Evolutionary conservation across 2,329 filamentous ascomycete species (phyloP).

Genomic region (Cytospora paraplurivora): DNA sequence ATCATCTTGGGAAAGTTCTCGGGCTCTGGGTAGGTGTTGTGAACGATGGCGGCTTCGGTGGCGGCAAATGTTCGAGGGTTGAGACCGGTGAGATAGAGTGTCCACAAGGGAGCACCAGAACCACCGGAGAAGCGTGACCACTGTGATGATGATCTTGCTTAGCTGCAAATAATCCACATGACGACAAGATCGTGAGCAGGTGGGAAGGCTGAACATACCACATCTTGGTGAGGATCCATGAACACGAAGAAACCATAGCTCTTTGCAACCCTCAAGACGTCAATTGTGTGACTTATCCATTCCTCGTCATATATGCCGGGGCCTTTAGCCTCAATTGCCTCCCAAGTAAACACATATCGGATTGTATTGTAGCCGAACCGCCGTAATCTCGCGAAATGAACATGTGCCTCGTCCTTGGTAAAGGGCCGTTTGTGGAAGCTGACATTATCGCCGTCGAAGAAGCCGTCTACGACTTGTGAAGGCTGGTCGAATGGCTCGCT

Average conservation of each 20-base stretch:
- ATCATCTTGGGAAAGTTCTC: constrained; percentile 96
- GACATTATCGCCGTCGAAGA: constrained; percentile 91
- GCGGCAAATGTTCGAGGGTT: constrained; percentile 82
- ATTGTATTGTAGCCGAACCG: constrained; percentile 96
- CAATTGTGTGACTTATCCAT: constrained; percentile 89
- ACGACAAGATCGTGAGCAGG: constrained; percentile 28
- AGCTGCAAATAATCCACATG: constrained; percentile 1
- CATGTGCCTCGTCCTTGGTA: constrained; percentile 75
- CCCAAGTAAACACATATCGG: constrained; percentile 97
- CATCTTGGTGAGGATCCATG: constrained; percentile 99
- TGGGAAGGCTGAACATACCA: constrained; percentile 57
- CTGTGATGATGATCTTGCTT: constrained; percentile 42
- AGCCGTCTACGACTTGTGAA: constrained; percentile 74
- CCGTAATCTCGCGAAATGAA: constrained; percentile 82
- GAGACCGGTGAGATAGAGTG: constrained; percentile 88
- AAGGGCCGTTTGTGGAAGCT: constrained; percentile 90
- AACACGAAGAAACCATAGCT: constrained; percentile 94
- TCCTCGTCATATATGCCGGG: constrained; percentile 92
- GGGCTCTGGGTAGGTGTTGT: constrained; percentile 88
- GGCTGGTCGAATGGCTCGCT: constrained; percentile 73
- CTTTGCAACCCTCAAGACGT: constrained; percentile 80
- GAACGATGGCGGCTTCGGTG: constrained; percentile 90
- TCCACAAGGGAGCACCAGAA: constrained; percentile 97
- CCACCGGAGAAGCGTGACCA: constrained; percentile 96
- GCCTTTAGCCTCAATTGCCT: constrained; percentile 92